phyloP scores from a whole-genome alignment of 192 early-diverging fungal species.

The Coemansia aciculifera region DNA sequence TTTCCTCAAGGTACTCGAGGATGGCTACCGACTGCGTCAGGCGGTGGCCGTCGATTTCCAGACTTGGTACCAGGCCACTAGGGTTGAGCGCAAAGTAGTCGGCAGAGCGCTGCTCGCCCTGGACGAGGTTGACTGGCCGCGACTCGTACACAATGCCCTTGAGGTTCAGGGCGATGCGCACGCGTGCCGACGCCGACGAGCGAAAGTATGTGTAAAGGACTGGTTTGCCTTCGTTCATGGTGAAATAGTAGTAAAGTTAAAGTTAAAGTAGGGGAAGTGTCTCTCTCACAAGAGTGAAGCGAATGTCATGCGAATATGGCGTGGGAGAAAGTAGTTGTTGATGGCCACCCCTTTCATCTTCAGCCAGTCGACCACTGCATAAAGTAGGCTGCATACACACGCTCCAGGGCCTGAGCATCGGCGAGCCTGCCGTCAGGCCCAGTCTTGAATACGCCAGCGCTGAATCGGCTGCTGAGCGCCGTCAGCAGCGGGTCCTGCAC shows the following conservation, averaged over 20 bases:
- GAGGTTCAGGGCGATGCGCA: slow-evolving; percentile 71
- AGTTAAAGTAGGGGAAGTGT: neutral
- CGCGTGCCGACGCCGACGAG: slow-evolving; percentile 73
- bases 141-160: slow-evolving; percentile 75
- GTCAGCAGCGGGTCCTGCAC: slow-evolving; percentile 34
- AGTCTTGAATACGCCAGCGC: slow-evolving; percentile 37
- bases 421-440: slow-evolving; percentile 31
- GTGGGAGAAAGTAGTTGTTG: neutral
- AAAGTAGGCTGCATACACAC: slow-evolving; percentile 46
- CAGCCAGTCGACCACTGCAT: slow-evolving; percentile 20
- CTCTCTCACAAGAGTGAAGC: neutral
- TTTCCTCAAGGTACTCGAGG: slow-evolving; percentile 88
- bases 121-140: slow-evolving; percentile 67
- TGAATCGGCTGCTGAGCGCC: slow-evolving; percentile 34
- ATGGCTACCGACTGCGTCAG: slow-evolving; percentile 76
- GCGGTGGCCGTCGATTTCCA: slow-evolving; percentile 59
- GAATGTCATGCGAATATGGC: neutral
- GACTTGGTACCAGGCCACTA: slow-evolving; percentile 64
- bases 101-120: slow-evolving; percentile 66
- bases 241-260: neutral
- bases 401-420: slow-evolving; percentile 26
- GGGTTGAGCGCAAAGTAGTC: slow-evolving; percentile 71
- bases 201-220: slow-evolving; percentile 78
- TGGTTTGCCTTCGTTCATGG: slow-evolving; percentile 24
- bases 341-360: neutral